Base-by-base conservation (phyloP, 2,329 filamentous ascomycete genomes). In the Cucurbitaria berberidis region DNA sequence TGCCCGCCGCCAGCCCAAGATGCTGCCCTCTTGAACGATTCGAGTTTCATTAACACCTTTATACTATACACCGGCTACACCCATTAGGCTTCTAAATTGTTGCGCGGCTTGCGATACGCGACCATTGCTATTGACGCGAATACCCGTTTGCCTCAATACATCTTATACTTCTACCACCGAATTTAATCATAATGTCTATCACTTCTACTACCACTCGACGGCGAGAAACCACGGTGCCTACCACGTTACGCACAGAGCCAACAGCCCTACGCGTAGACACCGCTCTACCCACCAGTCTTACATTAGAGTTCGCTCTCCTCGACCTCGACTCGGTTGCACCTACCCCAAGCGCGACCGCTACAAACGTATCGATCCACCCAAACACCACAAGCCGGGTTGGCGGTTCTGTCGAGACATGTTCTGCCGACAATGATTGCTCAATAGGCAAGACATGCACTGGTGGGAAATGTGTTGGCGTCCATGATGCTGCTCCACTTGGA, bases 161-260 rank as follows among this genome's bases (percentile, higher is more conserved):
- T 39, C 29, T 39, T 16, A 19, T 32, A 35, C 27, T 5, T 43
- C 32, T 32, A 18, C 21, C 36, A 53, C 56, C 3, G 21, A 44
- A 21, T 24, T 49, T 65, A 68, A 66, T 67, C 35, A 64, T 68
- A 68, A 68, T 68, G 65, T 66, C 65, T 66, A 64, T 60, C 62
- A 51, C 57, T 46, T 29, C 57, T 41, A 36, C 50, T 47, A 46
- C 46, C 18, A 46, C 44, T 39, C 50, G 36, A 53, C 47, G 45
- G 48, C 41, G 18, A 38, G 19, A 48, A 39, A 50, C 39, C 18
- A 52, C 41, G 32, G 41, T 51, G 43, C 36, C 51, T n/a, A 62
- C 48, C 19, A 43, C 45, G 13, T 32, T 41, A 41, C 35, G 47
- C 51, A 47, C 49, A 55, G 41, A 29, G 22, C 18, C 30, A 26